A percentile compares a stretch with the other conserved stretches of the same genome.
Conservation (phyloP, 2,329 filamentous ascomycete genomes). For the Cladophialophora yegresii region DNA sequence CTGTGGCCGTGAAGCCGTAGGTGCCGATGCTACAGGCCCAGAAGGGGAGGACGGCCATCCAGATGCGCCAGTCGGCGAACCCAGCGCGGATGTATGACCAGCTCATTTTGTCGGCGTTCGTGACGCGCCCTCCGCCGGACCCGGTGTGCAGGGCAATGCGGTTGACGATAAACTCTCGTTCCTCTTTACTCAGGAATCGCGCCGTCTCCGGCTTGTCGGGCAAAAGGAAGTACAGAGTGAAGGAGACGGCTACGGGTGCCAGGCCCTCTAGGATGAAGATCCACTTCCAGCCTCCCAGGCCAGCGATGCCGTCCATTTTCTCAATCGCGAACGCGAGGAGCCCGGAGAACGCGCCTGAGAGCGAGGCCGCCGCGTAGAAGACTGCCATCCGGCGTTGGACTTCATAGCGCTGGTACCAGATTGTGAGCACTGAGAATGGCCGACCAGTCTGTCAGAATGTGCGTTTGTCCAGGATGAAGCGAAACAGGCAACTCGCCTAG, state of each 20-base stretch:
- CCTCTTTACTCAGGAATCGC: constrained; percentile 69
- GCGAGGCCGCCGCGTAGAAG: constrained; percentile 39
- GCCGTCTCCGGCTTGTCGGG: constrained; percentile 73
- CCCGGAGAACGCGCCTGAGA: constrained; percentile 51
- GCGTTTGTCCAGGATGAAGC: no score
- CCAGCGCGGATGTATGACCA: constrained; percentile 67
- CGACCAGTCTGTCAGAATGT: neutral
- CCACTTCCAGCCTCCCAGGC: constrained; percentile 54
- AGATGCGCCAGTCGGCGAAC: constrained; percentile 68
- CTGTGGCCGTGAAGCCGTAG: constrained; percentile 32
- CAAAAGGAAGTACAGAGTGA: constrained; percentile 61
- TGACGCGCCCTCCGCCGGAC: constrained; percentile 47
- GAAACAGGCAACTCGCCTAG: neutral
- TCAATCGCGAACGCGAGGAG: constrained; percentile 55
- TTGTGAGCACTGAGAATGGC: constrained; percentile 38
- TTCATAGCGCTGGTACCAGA: constrained; percentile 40
- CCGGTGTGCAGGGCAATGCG: constrained; percentile 69
- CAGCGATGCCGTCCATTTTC: constrained; percentile 49
- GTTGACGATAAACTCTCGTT: constrained; percentile 62
- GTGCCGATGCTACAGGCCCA: constrained; percentile 35
- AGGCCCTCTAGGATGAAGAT: constrained; percentile 59
- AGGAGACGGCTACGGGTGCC: constrained; percentile 53
- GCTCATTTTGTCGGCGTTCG: constrained; percentile 65
- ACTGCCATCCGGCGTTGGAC: constrained; percentile 39
- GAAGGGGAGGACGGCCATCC: constrained; percentile 44